phyloP scores from a whole-genome alignment of 73 alveolate genomes.

The Stentor coeruleus region DNA sequence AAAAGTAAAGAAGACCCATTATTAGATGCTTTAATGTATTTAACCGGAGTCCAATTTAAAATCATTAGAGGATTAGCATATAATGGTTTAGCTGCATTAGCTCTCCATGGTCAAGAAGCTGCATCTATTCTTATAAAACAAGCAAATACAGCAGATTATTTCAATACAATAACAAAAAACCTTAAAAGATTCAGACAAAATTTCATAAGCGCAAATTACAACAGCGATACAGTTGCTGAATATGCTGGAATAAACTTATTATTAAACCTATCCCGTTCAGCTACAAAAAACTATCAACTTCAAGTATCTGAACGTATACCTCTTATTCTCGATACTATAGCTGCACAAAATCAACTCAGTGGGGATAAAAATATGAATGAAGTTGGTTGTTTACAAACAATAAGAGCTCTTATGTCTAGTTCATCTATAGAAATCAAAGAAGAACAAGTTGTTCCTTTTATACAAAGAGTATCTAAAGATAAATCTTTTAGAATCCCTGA shows the following conservation, averaged over 20 bases:
- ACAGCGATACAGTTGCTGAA: conserved; percentile 21
- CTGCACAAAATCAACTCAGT: background rate
- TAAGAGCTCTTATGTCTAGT: conserved; percentile 28
- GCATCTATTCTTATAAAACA: conserved; percentile 11
- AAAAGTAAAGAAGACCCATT: background rate
- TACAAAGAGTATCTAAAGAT: conserved; percentile 15
- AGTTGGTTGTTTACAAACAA: conserved; percentile 25
- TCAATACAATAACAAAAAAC: conserved; percentile 1
- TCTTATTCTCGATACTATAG: conserved; percentile 16
- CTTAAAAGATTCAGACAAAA: background rate
- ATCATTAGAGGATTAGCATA: conserved; percentile 26
- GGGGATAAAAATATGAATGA: conserved; percentile 27
- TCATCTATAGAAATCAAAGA: conserved; percentile 10
- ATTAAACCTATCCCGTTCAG: background rate
- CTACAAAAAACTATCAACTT: background rate
- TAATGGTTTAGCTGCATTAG: conserved; percentile 22
- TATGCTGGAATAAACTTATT: conserved; percentile 9
- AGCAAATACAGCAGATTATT: background rate
- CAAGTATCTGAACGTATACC: conserved; percentile 26
- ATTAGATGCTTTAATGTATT: conserved; percentile 17
- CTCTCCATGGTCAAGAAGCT: conserved; percentile 22
- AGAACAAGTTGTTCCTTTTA: conserved; percentile 19
- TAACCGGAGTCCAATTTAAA: background rate
- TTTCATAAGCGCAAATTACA: background rate
- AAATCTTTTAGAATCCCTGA: conserved; percentile 6